Evolutionary conservation across 495 filamentous ascomycete species (phyloP), one percentile per base, ranked within the genome.

Genomic region (Penicillium coprophilum): DNA sequence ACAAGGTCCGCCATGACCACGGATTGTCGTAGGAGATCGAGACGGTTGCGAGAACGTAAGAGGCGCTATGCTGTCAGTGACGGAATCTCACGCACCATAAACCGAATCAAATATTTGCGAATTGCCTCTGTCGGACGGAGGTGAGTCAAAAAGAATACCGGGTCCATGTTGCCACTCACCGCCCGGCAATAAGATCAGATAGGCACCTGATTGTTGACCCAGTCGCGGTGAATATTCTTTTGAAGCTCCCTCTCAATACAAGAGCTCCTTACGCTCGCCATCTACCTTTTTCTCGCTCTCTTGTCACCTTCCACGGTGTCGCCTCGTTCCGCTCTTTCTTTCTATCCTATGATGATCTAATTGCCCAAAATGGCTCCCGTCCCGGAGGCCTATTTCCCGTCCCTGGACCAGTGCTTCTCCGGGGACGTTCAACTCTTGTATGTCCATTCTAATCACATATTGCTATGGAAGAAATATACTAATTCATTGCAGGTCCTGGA

Each of bases 331-430:
- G 48, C 30, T 60, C 49, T 61, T 50, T 44, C 40, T 55, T 56
- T 48, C 20, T 52, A 50, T 57, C 55, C 69, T 80, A 77, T 71
- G 68, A 79, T 79, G 76, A 74, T 79, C 79, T 82, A 76, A 77
- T 74, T 76, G 78, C 74, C 71, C 78, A 79, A 81, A 64, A 91
- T 91, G 88, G 88, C 85, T 76, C 82, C 82, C 61, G 67, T 77
- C 58, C 71, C 77, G 67, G 80, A 83, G 64, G 77, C 65, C 66
- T 85, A 82, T 74, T 83, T 85, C 65, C 80, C 84, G 55, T 78
- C 84, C 60, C 76, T 87, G 67, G 84, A 88, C 69, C 79, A 80
- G 69, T 83, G 81, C 71, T 76, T 86, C 57, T 76, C 71, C 57
- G 84, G 82, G 71, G 77, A 82, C 58, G 67, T 78, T 60, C 77